Evolutionary conservation across 1,284 basidiomycete genomes (phyloP).

Genomic region (Mrakiaceae sp.): DNA sequence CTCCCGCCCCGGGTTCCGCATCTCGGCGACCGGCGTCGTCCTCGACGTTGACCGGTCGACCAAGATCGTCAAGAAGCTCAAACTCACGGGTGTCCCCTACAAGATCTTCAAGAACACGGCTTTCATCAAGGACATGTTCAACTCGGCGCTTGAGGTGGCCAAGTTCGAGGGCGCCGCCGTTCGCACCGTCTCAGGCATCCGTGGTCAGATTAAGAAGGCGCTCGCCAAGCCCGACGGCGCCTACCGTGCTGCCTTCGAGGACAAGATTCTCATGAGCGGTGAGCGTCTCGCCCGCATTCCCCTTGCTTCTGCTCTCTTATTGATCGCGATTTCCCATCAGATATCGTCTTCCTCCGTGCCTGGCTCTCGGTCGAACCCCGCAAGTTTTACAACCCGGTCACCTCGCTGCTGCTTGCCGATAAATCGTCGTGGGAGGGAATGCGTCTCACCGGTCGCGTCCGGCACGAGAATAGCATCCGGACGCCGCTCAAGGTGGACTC

Average conservation of each 20-base stretch:
- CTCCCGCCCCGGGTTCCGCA: slow-evolving; percentile 64
- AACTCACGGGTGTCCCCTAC: slow-evolving; percentile 85
- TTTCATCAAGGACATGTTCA: slow-evolving; percentile 98
- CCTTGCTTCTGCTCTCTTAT: not conserved
- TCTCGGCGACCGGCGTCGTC: slow-evolving; percentile 90
- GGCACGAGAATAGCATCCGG: slow-evolving; percentile 69
- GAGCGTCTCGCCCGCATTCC: slow-evolving; percentile 29
- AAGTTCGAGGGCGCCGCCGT: slow-evolving; percentile 98
- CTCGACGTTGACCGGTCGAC: slow-evolving; percentile 82
- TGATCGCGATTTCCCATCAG: slow-evolving; percentile 36
- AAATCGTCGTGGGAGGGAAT: slow-evolving; percentile 77
- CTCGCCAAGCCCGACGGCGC: slow-evolving; percentile 86
- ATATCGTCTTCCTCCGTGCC: slow-evolving; percentile 88
- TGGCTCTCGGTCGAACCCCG: slow-evolving; percentile 95
- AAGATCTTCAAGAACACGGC: slow-evolving; percentile 99
- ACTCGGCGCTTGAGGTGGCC: slow-evolving; percentile 79
- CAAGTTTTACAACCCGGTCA: slow-evolving; percentile 94
- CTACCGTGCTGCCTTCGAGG: slow-evolving; percentile 94
- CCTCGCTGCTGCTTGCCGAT: slow-evolving; percentile 70
- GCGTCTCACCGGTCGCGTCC: slow-evolving; percentile 87
- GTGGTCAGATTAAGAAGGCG: slow-evolving; percentile 95
- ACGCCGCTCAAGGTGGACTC: slow-evolving; percentile 77
- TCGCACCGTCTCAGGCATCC: slow-evolving; percentile 86
- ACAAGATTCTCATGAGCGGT: slow-evolving; percentile 95
- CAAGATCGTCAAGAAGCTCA: slow-evolving; percentile 97